These are phyloP conservation scores for Zygosaccharomyces siamensis DNA, from an alignment of 805 yeast species.

Conservation along the genomic window DNA sequence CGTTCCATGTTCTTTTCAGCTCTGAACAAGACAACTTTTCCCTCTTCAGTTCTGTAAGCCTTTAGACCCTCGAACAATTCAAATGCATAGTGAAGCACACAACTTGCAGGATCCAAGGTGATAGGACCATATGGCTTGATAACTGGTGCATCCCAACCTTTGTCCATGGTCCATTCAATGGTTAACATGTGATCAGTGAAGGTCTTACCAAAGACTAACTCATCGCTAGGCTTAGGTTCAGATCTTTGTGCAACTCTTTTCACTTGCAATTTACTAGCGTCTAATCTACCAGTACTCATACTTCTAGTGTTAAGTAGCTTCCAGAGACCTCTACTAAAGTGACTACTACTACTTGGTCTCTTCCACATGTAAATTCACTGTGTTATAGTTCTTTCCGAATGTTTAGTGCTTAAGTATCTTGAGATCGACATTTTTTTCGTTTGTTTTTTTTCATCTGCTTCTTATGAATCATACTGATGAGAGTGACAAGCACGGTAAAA, in stretches of 20 bases:
- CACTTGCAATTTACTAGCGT: conserved; percentile 50
- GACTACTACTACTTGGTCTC: conserved; percentile 8
- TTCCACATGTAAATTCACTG: conserved; percentile 10
- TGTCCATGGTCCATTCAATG: conserved; percentile 69
- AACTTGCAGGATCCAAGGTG: conserved; percentile 76
- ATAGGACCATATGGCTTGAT: conserved; percentile 81
- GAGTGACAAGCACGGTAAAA: not conserved
- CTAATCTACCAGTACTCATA: conserved; percentile 41
- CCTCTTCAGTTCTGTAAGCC: conserved; percentile 68
- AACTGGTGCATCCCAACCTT: conserved; percentile 87
- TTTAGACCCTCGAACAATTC: conserved; percentile 95
- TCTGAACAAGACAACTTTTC: conserved; percentile 77
- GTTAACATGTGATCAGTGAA: conserved; percentile 89
- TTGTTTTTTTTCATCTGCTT: not conserved
- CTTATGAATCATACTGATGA: not conserved
- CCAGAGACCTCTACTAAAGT: not conserved
- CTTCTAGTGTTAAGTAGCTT: conserved; percentile 9
- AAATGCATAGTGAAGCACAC: conserved; percentile 92
- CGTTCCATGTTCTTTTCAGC: conserved; percentile 88
- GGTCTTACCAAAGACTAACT: conserved; percentile 63
- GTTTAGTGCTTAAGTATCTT: not conserved
- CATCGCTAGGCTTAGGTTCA: conserved; percentile 50
- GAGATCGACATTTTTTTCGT: not conserved
- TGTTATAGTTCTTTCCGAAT: not conserved
- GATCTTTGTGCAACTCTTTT: conserved; percentile 48